Evolutionary conservation across 2,329 filamentous ascomycete species (phyloP), one percentile per base, ranked within the genome.

Genomic region (Pseudogymnoascus sp.): DNA sequence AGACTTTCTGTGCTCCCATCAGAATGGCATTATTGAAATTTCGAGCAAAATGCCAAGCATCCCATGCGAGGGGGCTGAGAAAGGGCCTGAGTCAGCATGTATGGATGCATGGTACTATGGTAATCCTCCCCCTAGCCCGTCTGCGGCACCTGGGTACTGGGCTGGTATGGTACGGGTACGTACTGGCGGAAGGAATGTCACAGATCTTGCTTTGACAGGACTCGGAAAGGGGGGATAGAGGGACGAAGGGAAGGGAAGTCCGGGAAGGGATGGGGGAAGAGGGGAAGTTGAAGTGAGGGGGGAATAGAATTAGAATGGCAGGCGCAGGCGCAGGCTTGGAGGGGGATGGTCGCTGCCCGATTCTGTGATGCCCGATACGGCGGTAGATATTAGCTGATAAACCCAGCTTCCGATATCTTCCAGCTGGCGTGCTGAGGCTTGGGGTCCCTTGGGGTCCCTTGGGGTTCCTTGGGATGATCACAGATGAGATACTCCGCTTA

Each of bases 11-110:
- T 53, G 47, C 13, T 53, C 26, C 47, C 47, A 53, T 53, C 31
- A 53, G 47, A 53, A 53, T 53, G 15, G 47, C 47, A 53, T 53
- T 53, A 53, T 53, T 53, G 47, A 53, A 31, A 53, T 17, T 31
- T 53, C 26, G 23, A 53, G 26, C 26, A 31, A 1, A 11, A 8
- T 19, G 47, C 47, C 47, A 53, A 53, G 47, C 47, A 33, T 31
- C 19, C 19, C 26, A 50, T 28, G 44, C 11, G n/a, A 31, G 47
- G 47, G 47, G 47, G 47, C 47, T 53, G 47, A 53, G 47, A 53
- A 26, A 4, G 13, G 4, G 15, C 26, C 47, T 33, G 47, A 53
- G 26, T 53, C 47, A 53, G 47, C 26, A 33, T 17, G 26, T 8
- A 53, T 53, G 47, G 47, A 11, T 53, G 21, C 8, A 26, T 47